Percentiles rank a stretch among this genome's conserved stretches.
Conservation (phyloP, 495 filamentous ascomycete species). For the Lichenothelia convexa region DNA sequence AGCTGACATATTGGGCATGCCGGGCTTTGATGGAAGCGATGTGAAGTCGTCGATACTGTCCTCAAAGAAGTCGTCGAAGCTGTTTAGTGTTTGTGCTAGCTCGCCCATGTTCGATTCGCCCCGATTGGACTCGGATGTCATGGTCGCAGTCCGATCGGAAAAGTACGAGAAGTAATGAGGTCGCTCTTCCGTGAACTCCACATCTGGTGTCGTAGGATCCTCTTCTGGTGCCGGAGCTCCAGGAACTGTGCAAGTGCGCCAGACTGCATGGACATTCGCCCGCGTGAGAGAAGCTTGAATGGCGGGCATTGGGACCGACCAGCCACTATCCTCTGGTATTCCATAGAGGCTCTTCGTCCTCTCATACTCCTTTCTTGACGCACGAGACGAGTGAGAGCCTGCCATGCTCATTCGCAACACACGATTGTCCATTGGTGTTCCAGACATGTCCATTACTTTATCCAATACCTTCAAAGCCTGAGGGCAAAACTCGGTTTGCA, state of each 20-base stretch:
- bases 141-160: constrained; percentile 59
- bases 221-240: constrained; percentile 37
- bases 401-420: constrained; percentile 96
- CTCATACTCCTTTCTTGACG: constrained; percentile 83
- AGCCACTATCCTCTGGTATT: constrained; percentile 87
- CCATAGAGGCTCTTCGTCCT: constrained; percentile 86
- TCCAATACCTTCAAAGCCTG: constrained; percentile 82
- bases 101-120: constrained; percentile 63
- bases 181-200: constrained; percentile 84
- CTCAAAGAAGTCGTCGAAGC: constrained; percentile 90
- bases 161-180: constrained; percentile 66
- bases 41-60: constrained; percentile 29
- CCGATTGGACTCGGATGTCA: constrained; percentile 76
- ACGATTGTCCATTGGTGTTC: constrained; percentile 80
- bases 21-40: constrained; percentile 34
- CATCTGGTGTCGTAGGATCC: constrained; percentile 60
- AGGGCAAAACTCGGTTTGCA: constrained; percentile 86
- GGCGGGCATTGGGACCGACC: constrained; percentile 89
- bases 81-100: constrained; percentile 77
- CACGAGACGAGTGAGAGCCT: constrained; percentile 50
- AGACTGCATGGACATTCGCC: constrained; percentile 87
- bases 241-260: constrained; percentile 62
- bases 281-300: constrained; percentile 68
- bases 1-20: too few species aligned
- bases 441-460: constrained; percentile 84